Evolutionary conservation across 345 rosid genomes (phyloP).

Genomic region (Ricinus communis): DNA sequence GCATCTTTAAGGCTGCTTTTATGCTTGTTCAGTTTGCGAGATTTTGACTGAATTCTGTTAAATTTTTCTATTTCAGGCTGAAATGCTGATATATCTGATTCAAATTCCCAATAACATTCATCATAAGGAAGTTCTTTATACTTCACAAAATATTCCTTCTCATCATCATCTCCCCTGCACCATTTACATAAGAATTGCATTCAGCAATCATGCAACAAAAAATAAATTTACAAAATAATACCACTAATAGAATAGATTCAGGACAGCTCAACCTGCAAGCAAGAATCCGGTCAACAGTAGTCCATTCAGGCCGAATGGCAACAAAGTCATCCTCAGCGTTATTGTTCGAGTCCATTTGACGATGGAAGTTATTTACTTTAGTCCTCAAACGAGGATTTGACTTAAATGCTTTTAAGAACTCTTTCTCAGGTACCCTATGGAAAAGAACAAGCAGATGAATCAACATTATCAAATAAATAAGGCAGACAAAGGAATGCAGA

Average conservation of each 20-base stretch:
- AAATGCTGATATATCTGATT: constrained; percentile 85
- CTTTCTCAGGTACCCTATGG: constrained; percentile 90
- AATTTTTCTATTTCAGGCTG: constrained; percentile 87
- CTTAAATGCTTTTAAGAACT: constrained; percentile 88
- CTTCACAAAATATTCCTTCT: constrained; percentile 86
- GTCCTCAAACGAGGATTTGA: constrained; percentile 85
- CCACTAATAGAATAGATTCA: no score
- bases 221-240: constrained; percentile 1
- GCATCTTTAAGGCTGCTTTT: constrained; percentile 42
- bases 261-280: constrained; percentile 63
- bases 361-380: constrained; percentile 85
- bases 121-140: constrained; percentile 94
- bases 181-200: constrained; percentile 24
- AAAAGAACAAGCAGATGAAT: constrained; percentile 8
- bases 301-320: constrained; percentile 97
- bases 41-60: constrained; percentile 60
- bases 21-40: constrained; percentile 52
- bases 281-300: constrained; percentile 94
- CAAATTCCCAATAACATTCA: constrained; percentile 98
- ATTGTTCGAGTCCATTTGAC: constrained; percentile 63
- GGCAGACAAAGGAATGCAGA: background rate
- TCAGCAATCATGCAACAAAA: constrained; percentile 6
- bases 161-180: constrained; percentile 80
- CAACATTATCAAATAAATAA: constrained; percentile 13
- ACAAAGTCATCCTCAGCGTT: constrained; percentile 81